phyloP scores from a whole-genome alignment of 2,329 filamentous ascomycete species.

The Cryphonectria radicalis region DNA sequence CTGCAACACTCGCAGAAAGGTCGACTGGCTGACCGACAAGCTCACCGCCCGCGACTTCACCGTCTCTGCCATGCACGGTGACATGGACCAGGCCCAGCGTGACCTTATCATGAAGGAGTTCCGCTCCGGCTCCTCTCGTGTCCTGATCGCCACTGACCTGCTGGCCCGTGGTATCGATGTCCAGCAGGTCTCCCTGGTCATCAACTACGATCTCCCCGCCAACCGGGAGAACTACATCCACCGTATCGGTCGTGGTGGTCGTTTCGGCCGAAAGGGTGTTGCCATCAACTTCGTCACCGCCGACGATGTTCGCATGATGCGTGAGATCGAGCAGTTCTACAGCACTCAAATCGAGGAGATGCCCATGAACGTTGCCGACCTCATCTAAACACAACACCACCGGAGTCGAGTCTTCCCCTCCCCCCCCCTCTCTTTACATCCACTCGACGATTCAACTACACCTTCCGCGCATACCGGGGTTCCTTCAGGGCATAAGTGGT shows the following conservation, averaged over 20 bases:
- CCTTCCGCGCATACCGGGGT: conserved; percentile 26
- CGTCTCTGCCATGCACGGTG: conserved; percentile 97
- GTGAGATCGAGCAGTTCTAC: conserved; percentile 76
- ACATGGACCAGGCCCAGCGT: conserved; percentile 98
- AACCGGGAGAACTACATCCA: conserved; percentile 99
- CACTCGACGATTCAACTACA: conserved; percentile 26
- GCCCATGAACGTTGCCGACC: conserved; percentile 88
- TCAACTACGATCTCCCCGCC: conserved; percentile 97
- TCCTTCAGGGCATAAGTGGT: conserved; percentile 27
- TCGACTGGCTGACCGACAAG: conserved; percentile 99
- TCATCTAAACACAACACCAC: conserved; percentile 42
- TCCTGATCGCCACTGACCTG: conserved; percentile 96
- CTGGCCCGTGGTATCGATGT: conserved; percentile 99
- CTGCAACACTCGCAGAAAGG: conserved; percentile 98
- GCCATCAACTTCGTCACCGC: conserved; percentile 99
- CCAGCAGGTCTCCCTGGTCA: conserved; percentile 96
- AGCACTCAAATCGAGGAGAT: conserved; percentile 99
- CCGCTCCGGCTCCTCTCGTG: conserved; percentile 91
- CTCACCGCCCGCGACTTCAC: conserved; percentile 99
- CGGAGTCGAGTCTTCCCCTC: conserved; percentile 25
- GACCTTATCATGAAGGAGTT: conserved; percentile 99
- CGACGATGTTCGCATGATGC: conserved; percentile 94
- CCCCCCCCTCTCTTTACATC: conserved; percentile 9
- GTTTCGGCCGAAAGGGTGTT: conserved; percentile 97
- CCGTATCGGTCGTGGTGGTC: conserved; percentile 91